Base-by-base conservation (phyloP, 345 rosid genomes). In the Corchorus capsularis region DNA sequence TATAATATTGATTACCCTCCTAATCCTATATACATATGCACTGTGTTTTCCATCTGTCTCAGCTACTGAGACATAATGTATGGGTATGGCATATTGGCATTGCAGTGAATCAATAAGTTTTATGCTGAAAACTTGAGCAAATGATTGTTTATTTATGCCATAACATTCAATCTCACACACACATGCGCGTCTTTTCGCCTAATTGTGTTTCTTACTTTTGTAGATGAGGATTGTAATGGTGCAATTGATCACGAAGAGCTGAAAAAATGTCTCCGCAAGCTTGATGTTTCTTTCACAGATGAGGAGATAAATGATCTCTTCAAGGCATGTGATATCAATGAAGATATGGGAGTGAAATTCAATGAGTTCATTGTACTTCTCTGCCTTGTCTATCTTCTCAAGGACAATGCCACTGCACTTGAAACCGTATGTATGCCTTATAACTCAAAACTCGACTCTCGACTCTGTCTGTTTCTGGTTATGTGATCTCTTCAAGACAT, bases 341-440 rank as follows among this genome's bases (percentile, higher is more conserved):
- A 89, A 41, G 92, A 93, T 75, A 85, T 79, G 94, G 94, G 91
- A 46, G 89, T 95, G 75, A 84, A 87, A 56, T 95, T 95, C 89
- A 90, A 89, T 34, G 99, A 93, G 78, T 96, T 93, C 85, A 83
- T 96, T 55, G 99, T 96, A 49, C 93, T 93, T 74, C 94, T 96
- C 56, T 92, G 99, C 78, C 97, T 93, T 17, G 96, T 89, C 61
- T 87, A 90, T 85, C 98, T 96, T 82, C 88, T 96, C 62, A 90
- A 93, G 83, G 92, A 85, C 43, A 87, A 89, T 69, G 86, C 97
- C 20, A 67, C 89, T 55, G 88, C 87, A 64, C 80, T 80, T 63
- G 83, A 75, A 32, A 80, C 92, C 72, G 97, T 93, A 88, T 88
- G 27, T 1, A n/a, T n/a, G n/a, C 89, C 87, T 62, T 50, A 64